Base-by-base conservation (phyloP, 164 flowering plant species). In the Vitis cinerea region DNA sequence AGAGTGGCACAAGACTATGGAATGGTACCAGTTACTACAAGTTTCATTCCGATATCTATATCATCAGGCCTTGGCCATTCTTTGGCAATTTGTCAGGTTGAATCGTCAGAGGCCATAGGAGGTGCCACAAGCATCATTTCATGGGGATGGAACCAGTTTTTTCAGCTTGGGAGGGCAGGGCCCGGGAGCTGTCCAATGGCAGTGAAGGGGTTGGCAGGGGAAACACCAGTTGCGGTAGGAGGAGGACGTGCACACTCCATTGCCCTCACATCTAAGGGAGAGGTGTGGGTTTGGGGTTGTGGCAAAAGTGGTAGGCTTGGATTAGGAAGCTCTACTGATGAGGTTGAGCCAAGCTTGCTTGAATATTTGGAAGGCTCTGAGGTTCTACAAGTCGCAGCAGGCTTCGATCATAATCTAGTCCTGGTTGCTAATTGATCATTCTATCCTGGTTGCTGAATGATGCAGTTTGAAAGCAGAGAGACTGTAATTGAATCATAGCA, bases 11-110 rank as follows among this genome's bases (percentile, higher is more conserved):
- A 76, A 63, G 85, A 78, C 37, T 56, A 77, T 37, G 86, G 87
- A 66, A 59, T 90, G 70, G 77, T 72, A 3, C 88, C 90, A 10
- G 85, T 94, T 51, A 86, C 85, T 59, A 70, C 82, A 9, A 70
- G 66, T 70, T 73, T 70, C 23, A 51, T 0, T 50, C 88, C 95
- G 0, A 13, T 71, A 11, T 79, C 89, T 49, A 66, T 92, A 64
- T 85, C 94, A 62, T 75, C 94, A 15, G 99, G 98, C n/a, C 86
- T 91, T 48, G 99, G 96, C 16, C 98, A 91, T 83, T 92, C 91
- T 62, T 64, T 95, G 62, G 90, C 95, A 17, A 74, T 92, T 8
- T 92, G 90, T 78, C 57, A 75, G 48, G 66, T 30, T 60, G 63
- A 30, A 58, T 69, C 83, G 12, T 50, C 78, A 17, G 44, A 31